phyloP scores from a whole-genome alignment of 2,329 filamentous ascomycete species.

The Knoxdaviesia capensis region DNA sequence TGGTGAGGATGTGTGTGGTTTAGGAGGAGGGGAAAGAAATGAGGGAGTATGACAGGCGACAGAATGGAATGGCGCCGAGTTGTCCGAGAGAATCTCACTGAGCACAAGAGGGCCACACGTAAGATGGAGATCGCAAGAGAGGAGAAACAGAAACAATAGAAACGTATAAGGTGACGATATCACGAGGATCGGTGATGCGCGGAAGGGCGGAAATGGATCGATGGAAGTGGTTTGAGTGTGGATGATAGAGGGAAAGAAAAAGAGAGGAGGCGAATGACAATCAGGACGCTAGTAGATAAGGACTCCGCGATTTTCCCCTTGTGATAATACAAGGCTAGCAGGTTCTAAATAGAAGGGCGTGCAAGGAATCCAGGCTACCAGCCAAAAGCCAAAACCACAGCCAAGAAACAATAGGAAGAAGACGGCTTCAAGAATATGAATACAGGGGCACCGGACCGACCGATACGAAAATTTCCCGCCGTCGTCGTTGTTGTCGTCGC shows the following conservation, averaged over 20 bases:
- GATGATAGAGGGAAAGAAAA: neutral
- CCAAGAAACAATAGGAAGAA: too few species aligned
- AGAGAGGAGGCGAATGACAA: neutral
- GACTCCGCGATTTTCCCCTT: neutral
- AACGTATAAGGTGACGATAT: neutral
- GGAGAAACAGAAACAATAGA: neutral
- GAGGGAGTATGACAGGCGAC: neutral
- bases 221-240: neutral
- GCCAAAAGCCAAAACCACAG: too few species aligned
- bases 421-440: too few species aligned
- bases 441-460: too few species aligned
- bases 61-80: neutral
- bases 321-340: neutral
- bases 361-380: too few species aligned
- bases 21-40: neutral
- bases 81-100: neutral
- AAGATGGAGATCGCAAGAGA: neutral
- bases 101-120: neutral
- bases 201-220: neutral
- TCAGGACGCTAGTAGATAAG: neutral
- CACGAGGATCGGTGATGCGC: neutral
- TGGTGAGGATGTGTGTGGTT: neutral
- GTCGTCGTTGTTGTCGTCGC: too few species aligned
- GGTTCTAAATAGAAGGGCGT: neutral
- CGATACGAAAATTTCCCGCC: too few species aligned